Percentiles rank a stretch among this genome's conserved stretches.
phyloP scores from a whole-genome alignment of 305 asterid species.

The Rubia peregrina region DNA sequence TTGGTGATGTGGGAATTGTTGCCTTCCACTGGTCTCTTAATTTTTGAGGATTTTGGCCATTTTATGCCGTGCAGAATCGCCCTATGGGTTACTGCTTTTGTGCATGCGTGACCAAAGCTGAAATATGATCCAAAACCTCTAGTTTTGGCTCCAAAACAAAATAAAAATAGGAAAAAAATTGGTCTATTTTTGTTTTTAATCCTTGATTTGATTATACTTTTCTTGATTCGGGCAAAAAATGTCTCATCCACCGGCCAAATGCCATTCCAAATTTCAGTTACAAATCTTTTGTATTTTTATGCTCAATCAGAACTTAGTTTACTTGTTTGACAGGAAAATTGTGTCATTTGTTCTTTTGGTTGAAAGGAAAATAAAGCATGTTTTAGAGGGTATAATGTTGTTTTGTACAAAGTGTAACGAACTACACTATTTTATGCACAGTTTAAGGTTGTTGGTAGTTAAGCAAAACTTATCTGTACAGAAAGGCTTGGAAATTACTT shows the following conservation, averaged over 20 bases:
- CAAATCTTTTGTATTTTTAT: neutral
- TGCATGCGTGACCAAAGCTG: constrained; percentile 11
- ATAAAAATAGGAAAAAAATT: neutral
- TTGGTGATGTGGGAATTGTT: constrained; percentile 21
- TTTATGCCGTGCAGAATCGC: constrained; percentile 12
- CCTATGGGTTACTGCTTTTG: constrained; percentile 11
- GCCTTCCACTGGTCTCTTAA: constrained; percentile 9
- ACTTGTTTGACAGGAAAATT: neutral
- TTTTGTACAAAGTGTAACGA: neutral
- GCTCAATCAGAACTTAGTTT: neutral
- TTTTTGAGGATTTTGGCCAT: neutral
- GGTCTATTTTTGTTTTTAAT: neutral
- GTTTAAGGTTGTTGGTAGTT: neutral
- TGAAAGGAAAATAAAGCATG: neutral
- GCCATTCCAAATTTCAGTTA: too few species aligned
- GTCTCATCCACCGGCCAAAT: too few species aligned
- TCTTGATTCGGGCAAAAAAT: neutral
- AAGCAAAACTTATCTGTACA: too few species aligned
- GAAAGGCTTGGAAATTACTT: too few species aligned
- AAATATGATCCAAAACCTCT: neutral
- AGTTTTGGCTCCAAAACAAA: neutral
- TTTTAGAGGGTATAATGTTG: neutral
- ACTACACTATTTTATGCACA: neutral
- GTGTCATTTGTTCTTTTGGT: neutral
- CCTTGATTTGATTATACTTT: neutral